Conservation (phyloP, 2,329 filamentous ascomycete genomes). For the Neonectria ditissima region DNA sequence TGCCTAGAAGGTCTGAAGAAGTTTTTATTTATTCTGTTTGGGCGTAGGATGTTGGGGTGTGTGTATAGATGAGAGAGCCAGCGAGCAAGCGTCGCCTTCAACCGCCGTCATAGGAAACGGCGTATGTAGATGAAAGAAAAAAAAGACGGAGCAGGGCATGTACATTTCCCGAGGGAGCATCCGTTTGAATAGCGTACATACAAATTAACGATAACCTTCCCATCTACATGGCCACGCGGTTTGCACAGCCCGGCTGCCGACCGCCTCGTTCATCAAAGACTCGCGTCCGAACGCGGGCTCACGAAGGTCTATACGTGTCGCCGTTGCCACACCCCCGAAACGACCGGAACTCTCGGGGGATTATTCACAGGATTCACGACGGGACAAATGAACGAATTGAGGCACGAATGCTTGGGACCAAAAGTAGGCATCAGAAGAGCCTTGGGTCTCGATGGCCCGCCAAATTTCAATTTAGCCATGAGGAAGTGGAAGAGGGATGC, state of each 20-base stretch:
- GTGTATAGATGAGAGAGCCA: constrained; percentile 33
- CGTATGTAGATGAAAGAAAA: constrained; percentile 23
- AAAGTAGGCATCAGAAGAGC: background rate
- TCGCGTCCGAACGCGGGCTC: background rate
- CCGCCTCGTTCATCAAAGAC: background rate
- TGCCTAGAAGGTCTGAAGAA: constrained; percentile 58
- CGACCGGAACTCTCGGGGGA: background rate
- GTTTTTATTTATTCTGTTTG: too few species aligned
- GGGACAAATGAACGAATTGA: background rate
- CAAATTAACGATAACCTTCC: background rate
- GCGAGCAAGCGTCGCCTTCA: constrained; percentile 22
- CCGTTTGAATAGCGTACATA: constrained; percentile 31
- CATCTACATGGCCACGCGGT: background rate
- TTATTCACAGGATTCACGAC: too few species aligned
- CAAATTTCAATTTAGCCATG: constrained; percentile 23
- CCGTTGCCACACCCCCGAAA: constrained; percentile 2
- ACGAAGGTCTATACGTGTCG: constrained; percentile 5
- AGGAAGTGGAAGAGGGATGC: constrained; percentile 19
- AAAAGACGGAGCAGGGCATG: constrained; percentile 17
- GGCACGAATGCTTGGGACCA: background rate
- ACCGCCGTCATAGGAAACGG: constrained; percentile 20
- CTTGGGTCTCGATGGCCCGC: constrained; percentile 9
- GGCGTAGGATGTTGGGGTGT: background rate
- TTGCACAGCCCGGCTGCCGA: constrained; percentile 9
- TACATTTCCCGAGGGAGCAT: constrained; percentile 34